Conservation (phyloP, 2,329 filamentous ascomycete species). For the Talaromyces sp. region DNA sequence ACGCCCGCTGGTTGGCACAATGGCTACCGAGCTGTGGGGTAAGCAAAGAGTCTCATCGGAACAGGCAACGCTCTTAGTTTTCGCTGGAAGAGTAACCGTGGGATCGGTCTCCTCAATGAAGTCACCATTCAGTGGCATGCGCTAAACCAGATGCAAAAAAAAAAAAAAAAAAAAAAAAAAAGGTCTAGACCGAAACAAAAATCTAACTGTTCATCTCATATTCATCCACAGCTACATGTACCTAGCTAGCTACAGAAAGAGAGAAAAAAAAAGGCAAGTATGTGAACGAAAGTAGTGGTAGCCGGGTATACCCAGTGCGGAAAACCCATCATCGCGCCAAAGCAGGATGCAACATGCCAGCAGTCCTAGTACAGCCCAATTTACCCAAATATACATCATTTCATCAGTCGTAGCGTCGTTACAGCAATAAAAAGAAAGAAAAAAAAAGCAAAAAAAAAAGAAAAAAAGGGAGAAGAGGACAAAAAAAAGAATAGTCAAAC, state of each 20-base stretch:
- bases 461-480: no score
- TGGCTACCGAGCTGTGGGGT: neutral
- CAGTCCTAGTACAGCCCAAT: neutral
- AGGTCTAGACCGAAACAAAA: neutral
- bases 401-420: constrained; percentile 4
- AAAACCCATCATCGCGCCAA: neutral
- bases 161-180: neutral
- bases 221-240: neutral
- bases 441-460: neutral
- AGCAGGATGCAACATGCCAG: neutral
- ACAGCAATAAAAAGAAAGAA: neutral
- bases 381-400: constrained; percentile 1
- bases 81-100: neutral
- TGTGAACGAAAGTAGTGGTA: neutral
- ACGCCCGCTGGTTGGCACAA: neutral
- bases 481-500: no score
- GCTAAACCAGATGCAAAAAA: neutral
- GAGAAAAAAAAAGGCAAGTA: neutral
- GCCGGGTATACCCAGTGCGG: constrained; percentile 2
- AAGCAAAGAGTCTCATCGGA: neutral
- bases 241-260: neutral
- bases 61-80: neutral
- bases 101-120: neutral
- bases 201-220: neutral
- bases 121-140: neutral